Evolutionary conservation across 495 filamentous ascomycete species (phyloP), one percentile per base, ranked within the genome.

Genomic region (Penicillium longicatenatum): DNA sequence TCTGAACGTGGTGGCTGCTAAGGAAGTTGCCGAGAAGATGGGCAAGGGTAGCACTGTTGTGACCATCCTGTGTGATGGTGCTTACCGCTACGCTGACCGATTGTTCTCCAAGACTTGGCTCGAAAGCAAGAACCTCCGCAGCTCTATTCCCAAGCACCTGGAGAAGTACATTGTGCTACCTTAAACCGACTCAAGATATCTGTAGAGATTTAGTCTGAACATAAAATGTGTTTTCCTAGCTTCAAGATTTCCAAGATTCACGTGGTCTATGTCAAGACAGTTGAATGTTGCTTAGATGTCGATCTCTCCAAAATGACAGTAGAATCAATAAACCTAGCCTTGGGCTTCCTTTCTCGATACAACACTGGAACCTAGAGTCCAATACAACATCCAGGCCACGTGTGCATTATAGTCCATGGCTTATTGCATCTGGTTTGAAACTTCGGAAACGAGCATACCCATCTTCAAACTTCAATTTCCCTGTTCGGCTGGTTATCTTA

Each of bases 71-170:
- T 96, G 91, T 67, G 94, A 98, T 65, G 95, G 94, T 26, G 94
- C 94, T 6, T 98, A 98, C 65, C 81, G 95, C 52, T 98, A 98
- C 75, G 94, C 94, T 7, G 94, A 98, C 57, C 79, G 94, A 24
- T 73, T 98, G 54, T 98, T 98, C 78, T 93, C 89, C 11, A 83
- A 80, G 64, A 90, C 87, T 64, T 98, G 94, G 94, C 78, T 98
- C 46, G 78, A 86, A 74, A 82, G 83, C 65, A 98, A 97, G 85
- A 87, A 86, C 19, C 76, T 98, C 63, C 70, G 94, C 31, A 80
- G 72, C 30, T 88, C 90, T n/a, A 88, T 98, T 66, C 94, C 95
- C 10, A 82, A 89, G 75, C 85, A 89, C 68, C 70, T 98, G 66
- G 80, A 89, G 71, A 96, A 89, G 79, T 98, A 98, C 71, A 93